Evolutionary conservation across 148 eudicot species (phyloP), one percentile per base, ranked within the genome.

Genomic region (Rhododendron griersonianum): DNA sequence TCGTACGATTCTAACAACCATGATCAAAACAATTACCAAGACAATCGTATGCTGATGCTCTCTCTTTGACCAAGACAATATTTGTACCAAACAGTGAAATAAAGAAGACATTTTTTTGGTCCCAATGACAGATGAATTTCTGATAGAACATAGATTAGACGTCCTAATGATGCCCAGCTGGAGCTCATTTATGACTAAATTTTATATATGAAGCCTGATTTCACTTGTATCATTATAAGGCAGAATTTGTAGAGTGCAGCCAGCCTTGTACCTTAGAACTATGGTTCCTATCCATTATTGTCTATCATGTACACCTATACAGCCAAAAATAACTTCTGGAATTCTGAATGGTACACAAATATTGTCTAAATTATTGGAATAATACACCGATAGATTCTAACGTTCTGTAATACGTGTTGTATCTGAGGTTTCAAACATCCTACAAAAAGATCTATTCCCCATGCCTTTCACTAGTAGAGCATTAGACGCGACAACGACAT

Each of bases 181-280:
- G 84, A 61, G 84, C 51, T 82, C 30, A 61, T n/a, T 82, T 82
- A 82, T 82, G 28, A 23, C 73, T 21, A 75, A 30, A 75, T 1
- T 25, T 35, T 18, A 8, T 37, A n/a, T 23, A 28, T 39, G 51
- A 82, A 61, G 47, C 63, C 75, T 82, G 45, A 41, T 41, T 41
- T 30, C 39, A 71, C 76, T 33, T 6, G 5, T 71, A 33, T 3
- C 19, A 69, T 15, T 14, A 30, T 6, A 30, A 11, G 76, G 16
- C 37, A 71, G 39, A 71, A 30, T 63, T 25, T n/a, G 25, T 41
- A 25, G 63, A 80, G n/a, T 4, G 37, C 51, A 80, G 15, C 76
- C 81, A 45, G 57, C 61, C 41, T 80, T 80, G 23, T 50, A 50
- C 63, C n/a, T 13, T 51, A 9, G 3, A 7, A 80, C 57, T 28